phyloP scores from a whole-genome alignment of 306 rosid species.

The Ceratonia siliqua region DNA sequence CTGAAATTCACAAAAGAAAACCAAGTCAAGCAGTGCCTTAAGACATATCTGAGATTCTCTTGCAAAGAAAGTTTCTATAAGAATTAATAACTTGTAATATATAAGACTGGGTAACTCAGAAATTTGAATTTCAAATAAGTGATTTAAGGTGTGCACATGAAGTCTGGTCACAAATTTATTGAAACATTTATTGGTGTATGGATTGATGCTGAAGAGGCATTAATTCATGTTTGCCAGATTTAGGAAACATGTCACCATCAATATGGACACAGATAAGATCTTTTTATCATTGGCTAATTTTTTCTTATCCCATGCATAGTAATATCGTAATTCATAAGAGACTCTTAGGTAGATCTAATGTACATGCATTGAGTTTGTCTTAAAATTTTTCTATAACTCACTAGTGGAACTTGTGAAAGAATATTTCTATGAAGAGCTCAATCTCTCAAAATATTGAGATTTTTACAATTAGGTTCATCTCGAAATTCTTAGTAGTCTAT shows the following conservation, averaged over 20 bases:
- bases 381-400: too few relatives aligned
- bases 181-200: conserved; percentile 27
- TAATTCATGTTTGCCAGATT: conserved; percentile 36
- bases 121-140: conserved; percentile 42
- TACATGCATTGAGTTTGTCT: too few relatives aligned
- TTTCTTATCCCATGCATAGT: not conserved
- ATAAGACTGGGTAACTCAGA: conserved; percentile 20
- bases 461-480: too few relatives aligned
- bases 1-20: conserved; percentile 40
- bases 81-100: conserved; percentile 2
- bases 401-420: conserved; percentile 18
- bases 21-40: not conserved
- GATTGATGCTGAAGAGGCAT: conserved; percentile 39
- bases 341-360: too few relatives aligned
- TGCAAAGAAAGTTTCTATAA: conserved; percentile 9
- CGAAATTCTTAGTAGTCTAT: too few relatives aligned
- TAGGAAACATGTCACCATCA: conserved; percentile 23
- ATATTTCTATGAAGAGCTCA: not conserved
- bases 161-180: conserved; percentile 35
- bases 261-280: conserved; percentile 19
- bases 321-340: not conserved
- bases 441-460: too few relatives aligned
- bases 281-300: not conserved
- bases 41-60: not conserved
- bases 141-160: conserved; percentile 39